Conservation (phyloP, 441 rosid genomes). For the Jatropha podagrica region DNA sequence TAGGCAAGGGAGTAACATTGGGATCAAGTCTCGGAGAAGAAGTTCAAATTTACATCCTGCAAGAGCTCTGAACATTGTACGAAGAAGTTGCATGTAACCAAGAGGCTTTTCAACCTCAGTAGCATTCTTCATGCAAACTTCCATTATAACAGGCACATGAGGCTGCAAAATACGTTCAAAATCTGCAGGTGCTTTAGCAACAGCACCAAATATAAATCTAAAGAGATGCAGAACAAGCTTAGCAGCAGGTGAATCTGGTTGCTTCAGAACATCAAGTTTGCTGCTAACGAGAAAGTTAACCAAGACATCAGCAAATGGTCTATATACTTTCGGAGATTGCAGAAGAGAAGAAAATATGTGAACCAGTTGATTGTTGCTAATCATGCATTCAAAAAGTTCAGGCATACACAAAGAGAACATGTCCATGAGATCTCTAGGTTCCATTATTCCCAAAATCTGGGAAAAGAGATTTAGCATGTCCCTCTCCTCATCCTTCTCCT, state of each 20-base stretch:
- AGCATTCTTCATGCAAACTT: slow-evolving; percentile 91
- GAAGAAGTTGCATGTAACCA: slow-evolving; percentile 92
- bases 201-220: slow-evolving; percentile 84
- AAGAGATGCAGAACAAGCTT: slow-evolving; percentile 91
- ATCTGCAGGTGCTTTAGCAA: slow-evolving; percentile 86
- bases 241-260: slow-evolving; percentile 81
- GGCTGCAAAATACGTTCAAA: slow-evolving; percentile 96
- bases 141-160: slow-evolving; percentile 91
- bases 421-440: slow-evolving; percentile 99
- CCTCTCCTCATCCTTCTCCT: slow-evolving; percentile 96
- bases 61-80: slow-evolving; percentile 91
- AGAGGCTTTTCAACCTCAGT: slow-evolving; percentile 94
- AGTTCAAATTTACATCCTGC: slow-evolving; percentile 94
- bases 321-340: slow-evolving; percentile 78
- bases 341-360: slow-evolving; percentile 83
- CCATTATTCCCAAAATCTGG: slow-evolving; percentile 90
- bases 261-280: slow-evolving; percentile 85
- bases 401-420: slow-evolving; percentile 98
- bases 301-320: slow-evolving; percentile 91
- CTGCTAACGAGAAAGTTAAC: slow-evolving; percentile 82
- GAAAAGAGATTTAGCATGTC: slow-evolving; percentile 90
- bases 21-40: slow-evolving; percentile 81
- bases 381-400: slow-evolving; percentile 98
- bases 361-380: slow-evolving; percentile 78
- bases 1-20: slow-evolving; percentile 87